Conservation (phyloP, 768 basidiomycete genomes). For the Gloeophyllum trabeum region DNA sequence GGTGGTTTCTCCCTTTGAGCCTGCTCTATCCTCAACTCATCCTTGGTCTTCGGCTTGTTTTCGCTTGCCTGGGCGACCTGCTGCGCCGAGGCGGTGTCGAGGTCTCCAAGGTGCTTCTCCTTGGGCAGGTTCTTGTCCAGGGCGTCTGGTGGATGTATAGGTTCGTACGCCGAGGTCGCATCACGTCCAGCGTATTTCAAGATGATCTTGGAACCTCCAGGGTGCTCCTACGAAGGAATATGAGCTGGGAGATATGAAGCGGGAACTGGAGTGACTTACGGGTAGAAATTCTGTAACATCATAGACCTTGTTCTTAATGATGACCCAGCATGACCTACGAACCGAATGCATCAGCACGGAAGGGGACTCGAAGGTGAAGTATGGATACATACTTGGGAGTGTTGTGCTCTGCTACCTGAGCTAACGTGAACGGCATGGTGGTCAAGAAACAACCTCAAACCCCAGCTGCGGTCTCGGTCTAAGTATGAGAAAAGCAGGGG, state of each 20-base stretch:
- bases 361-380: conserved; percentile 2
- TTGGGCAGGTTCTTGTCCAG: conserved; percentile 59
- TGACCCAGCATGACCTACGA: conserved; percentile 74
- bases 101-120: conserved; percentile 62
- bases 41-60: conserved; percentile 45
- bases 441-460: no score
- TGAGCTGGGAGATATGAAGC: not conserved
- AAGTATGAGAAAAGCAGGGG: no score
- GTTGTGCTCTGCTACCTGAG: conserved; percentile 48
- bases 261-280: conserved; percentile 18
- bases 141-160: conserved; percentile 79
- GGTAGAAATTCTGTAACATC: conserved; percentile 74
- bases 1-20: conserved; percentile 54
- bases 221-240: conserved; percentile 42
- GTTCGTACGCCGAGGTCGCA: conserved; percentile 66
- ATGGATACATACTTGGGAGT: conserved; percentile 28
- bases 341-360: no score
- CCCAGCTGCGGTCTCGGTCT: no score
- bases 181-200: conserved; percentile 78
- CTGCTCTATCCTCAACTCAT: conserved; percentile 56
- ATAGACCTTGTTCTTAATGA: conserved; percentile 73
- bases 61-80: conserved; percentile 17
- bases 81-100: conserved; percentile 35
- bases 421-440: conserved; percentile 3
- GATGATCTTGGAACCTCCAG: conserved; percentile 76